Evolutionary conservation across 176 grass and related monocot species (phyloP).

Genomic region (Canna indica): DNA sequence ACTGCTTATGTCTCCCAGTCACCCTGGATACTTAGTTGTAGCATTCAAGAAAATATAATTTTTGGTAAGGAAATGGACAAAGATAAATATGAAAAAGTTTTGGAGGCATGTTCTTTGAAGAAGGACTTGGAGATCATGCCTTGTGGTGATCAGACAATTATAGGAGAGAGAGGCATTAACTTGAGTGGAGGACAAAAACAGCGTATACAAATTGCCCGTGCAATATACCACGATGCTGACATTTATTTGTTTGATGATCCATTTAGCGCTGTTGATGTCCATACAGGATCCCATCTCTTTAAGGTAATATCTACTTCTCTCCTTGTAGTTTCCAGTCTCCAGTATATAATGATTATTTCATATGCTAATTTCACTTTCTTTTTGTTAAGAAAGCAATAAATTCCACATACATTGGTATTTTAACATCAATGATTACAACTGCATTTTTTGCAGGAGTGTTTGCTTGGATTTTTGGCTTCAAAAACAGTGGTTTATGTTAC

Average conservation of each 20-base stretch:
- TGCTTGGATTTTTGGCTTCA: constrained; percentile 34
- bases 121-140: constrained; percentile 47
- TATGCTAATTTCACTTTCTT: not conserved
- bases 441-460: constrained; percentile 48
- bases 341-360: not conserved
- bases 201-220: constrained; percentile 52
- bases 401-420: not conserved
- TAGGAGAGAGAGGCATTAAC: constrained; percentile 74
- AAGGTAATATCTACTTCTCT: constrained; percentile 29
- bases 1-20: constrained; percentile 55
- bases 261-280: constrained; percentile 65
- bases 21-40: constrained; percentile 73
- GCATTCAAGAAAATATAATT: constrained; percentile 48
- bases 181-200: constrained; percentile 70
- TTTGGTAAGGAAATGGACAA: constrained; percentile 36
- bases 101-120: constrained; percentile 49
- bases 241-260: constrained; percentile 75
- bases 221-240: constrained; percentile 64
- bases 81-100: constrained; percentile 31
- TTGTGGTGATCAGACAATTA: constrained; percentile 52
- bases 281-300: constrained; percentile 52
- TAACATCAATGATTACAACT: not conserved
- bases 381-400: too few relatives aligned
- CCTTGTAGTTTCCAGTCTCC: not conserved
- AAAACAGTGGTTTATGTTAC: constrained; percentile 94